A percentile compares a stretch with the other conserved stretches of the same genome.
Conservation (phyloP, 768 basidiomycete genomes). For the Psilocybe cubensis region DNA sequence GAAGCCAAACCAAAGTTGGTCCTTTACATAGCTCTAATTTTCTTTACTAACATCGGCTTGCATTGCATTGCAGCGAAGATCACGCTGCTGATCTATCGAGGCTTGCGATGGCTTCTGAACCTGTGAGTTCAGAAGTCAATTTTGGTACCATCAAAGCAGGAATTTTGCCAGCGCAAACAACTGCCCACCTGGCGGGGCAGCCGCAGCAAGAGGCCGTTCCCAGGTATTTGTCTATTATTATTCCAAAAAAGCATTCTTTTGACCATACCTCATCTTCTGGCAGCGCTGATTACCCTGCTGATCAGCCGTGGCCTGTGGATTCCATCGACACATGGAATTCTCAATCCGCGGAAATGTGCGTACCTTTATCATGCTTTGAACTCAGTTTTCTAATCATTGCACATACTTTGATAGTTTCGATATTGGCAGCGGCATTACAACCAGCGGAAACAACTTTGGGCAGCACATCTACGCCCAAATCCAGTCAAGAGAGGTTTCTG, state of each 20-base stretch:
- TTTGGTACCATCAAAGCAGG: neutral
- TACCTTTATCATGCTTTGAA: no score
- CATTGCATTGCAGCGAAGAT: neutral
- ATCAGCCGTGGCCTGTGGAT: neutral
- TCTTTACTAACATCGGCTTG: neutral
- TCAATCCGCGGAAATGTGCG: no score
- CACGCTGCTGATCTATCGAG: neutral
- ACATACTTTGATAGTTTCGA: no score
- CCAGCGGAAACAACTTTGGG: no score
- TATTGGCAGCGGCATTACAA: no score
- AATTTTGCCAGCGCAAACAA: neutral
- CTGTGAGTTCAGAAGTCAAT: no score
- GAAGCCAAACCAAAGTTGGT: neutral
- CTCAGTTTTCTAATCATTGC: no score
- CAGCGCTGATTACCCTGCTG: neutral
- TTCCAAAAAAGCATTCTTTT: no score
- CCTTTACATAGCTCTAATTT: neutral
- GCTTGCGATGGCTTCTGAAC: neutral
- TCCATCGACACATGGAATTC: no score
- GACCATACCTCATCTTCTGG: neutral
- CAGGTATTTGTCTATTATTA: neutral
- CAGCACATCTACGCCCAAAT: no score
- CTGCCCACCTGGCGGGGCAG: neutral
- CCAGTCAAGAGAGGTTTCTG: no score
- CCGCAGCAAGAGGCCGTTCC: neutral